Evolutionary conservation across 805 yeast genomes (phyloP), one percentile per base, ranked within the genome.

Genomic region (Metschnikowia sp.): DNA sequence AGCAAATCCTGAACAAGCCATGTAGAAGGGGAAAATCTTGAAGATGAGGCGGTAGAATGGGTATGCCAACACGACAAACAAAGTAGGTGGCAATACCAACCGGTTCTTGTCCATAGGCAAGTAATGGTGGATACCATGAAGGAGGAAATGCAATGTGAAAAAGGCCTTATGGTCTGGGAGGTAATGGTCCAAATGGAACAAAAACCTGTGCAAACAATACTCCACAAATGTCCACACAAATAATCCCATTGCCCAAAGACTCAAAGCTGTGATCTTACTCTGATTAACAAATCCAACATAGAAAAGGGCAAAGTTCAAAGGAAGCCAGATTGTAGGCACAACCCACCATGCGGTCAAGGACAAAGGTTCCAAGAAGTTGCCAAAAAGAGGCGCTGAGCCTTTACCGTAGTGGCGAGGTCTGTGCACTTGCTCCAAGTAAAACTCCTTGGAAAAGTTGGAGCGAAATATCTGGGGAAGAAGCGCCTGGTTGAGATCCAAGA

Each of bases 381-480:
- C 99, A 67, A 94, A 94, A 45, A 94, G 65, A 7, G 91, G 97
- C 10, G 99, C 99, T 3, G 97, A 88, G 10, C 97, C 97, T 64
- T 90, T 84, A 55, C 98, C 98, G 64, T 91, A 94, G 68, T 94
- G 99, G 64, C 99, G 84, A 45, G 99, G 99, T 69, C 97, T 83
- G 68, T 94, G 99, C 37, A 94, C 94, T 69, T 94, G 97, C 64
- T 90, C 96, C 62, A 94, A 75, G 66, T 94, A 94, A 61, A 94
- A 92, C 37, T 88, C 95, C 64, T 88, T 92, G 36, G 86, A 63
- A 75, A 90, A 94, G 32, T 78, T 76, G 36, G 90, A 82, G 51
- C 79, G 75, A 47, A 89, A 69, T 39, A 94, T 88, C 72, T 94
- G 99, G 66, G 80, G 61, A 37, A 94, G 70, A 57, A 94, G 74